Base-by-base conservation (phyloP, 192 early-diverging fungal genomes). In the Coemansia sp. region DNA sequence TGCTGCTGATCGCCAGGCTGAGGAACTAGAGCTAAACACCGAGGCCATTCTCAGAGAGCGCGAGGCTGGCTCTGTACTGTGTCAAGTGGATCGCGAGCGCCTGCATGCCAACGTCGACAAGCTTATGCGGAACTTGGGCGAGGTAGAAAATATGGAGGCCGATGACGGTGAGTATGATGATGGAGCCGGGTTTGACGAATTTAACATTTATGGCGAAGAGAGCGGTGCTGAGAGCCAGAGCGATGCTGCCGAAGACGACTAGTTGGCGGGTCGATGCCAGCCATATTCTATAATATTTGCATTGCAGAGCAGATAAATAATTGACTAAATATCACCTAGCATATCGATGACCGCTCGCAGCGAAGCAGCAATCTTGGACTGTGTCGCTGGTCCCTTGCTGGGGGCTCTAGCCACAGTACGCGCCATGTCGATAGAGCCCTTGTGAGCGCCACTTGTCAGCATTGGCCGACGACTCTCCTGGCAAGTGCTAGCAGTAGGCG, bases 81-180 rank as follows among this genome's bases (percentile, higher is more conserved):
- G 73, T n/a, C 65, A 59, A 23, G 20, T 63, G 9, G 50, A 63
- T 3, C 65, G 59, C 39, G 69, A 67, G 58, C 65, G 51, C 14
- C 55, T 79, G 2, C 36, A 74, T 26, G 72, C 68, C 9, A 69
- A 58, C 24, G 67, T 80, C 10, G 68, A 80, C 45, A 51, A 66
- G 64, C 51, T 74, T 14, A 80, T 80, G 77, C 53, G 40, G 18
- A 51, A 58, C 18, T 60, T 80, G 10, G 73, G 59, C 46, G 53
- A 53, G 7, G 42, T 69, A 45, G 43, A 35, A 16, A 59, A 23
- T 39, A 6, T 3, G 11, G 63, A 39, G 10, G 57, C 20, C 34
- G 55, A 55, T 18, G 71, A 53, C 14, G 63, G 31, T 31, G 10
- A 20, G 9, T 48, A 16, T n/a, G 59, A 61, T 24, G 26, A 51